Evolutionary conservation across 2,329 filamentous ascomycete species (phyloP).

Genomic region (Colletotrichum echinochloae): DNA sequence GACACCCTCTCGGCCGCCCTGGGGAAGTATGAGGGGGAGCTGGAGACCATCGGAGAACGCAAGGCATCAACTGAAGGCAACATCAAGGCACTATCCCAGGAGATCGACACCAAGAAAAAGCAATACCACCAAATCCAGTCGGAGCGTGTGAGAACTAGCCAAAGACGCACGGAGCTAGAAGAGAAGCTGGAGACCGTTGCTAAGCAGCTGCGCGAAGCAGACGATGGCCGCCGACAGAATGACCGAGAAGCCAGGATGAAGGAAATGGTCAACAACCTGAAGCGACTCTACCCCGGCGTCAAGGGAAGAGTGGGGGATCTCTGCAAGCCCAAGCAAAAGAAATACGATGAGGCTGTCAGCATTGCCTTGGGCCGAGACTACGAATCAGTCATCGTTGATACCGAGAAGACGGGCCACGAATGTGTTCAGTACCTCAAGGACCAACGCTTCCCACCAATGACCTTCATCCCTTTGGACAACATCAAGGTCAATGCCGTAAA

Average conservation of each 20-base stretch:
- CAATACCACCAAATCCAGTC: constrained; percentile 88
- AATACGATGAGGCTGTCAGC: constrained; percentile 92
- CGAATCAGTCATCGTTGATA: constrained; percentile 94
- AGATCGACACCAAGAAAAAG: constrained; percentile 91
- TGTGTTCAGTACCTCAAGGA: constrained; percentile 96
- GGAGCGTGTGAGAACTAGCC: constrained; percentile 82
- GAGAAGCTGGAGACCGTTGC: constrained; percentile 89
- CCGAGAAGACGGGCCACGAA: constrained; percentile 91
- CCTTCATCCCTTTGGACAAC: constrained; percentile 96
- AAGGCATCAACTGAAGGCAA: constrained; percentile 71
- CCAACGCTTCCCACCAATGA: constrained; percentile 86
- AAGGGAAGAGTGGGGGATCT: constrained; percentile 90
- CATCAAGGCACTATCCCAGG: constrained; percentile 76
- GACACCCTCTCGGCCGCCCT: constrained; percentile 81
- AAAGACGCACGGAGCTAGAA: constrained; percentile 88
- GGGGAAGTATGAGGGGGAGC: constrained; percentile 79
- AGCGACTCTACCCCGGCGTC: constrained; percentile 91
- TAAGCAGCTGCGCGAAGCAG: constrained; percentile 84
- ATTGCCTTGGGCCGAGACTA: constrained; percentile 93
- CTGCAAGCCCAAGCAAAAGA: constrained; percentile 97
- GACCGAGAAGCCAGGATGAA: constrained; percentile 83
- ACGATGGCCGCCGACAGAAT: constrained; percentile 86
- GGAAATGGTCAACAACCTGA: constrained; percentile 86
- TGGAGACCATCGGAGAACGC: constrained; percentile 76
- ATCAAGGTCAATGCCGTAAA: constrained; percentile 95